Evolutionary conservation across 148 eudicot species (phyloP).

Genomic region (Camellia lanceoleosa): DNA sequence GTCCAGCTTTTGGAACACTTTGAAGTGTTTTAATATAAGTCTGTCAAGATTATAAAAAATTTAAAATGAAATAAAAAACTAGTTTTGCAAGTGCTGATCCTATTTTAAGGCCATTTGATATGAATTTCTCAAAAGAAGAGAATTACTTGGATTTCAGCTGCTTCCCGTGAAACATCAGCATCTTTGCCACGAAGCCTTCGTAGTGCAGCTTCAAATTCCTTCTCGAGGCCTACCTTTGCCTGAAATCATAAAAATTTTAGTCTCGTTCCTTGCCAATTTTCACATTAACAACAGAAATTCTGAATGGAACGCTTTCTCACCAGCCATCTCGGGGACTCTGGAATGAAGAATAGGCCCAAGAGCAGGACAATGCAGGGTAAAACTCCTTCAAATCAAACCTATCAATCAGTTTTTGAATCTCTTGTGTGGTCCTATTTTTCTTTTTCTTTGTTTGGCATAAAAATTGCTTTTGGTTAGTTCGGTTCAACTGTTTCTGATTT

Average conservation of each 20-base stretch:
- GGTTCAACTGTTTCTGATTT: too few relatives aligned
- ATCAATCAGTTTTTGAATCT: neutral
- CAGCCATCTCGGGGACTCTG: conserved; percentile 97
- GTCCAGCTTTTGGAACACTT: conserved; percentile 49
- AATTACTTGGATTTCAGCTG: conserved; percentile 57
- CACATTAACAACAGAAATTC: neutral
- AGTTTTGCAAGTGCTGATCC: neutral
- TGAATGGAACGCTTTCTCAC: conserved; percentile 23
- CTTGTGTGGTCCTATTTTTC: neutral
- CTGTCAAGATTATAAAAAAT: conserved; percentile 21
- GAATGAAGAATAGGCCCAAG: conserved; percentile 68
- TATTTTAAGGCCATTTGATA: too few relatives aligned
- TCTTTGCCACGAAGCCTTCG: conserved; percentile 61
- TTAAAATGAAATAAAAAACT: neutral
- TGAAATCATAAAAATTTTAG: conserved; percentile 17
- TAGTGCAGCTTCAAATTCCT: conserved; percentile 56
- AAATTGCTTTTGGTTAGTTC: too few relatives aligned
- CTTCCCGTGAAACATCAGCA: conserved; percentile 62
- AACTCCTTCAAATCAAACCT: conserved; percentile 41
- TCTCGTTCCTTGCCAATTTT: neutral
- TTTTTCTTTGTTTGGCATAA: too few relatives aligned
- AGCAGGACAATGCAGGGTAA: conserved; percentile 60
- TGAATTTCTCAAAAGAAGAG: neutral
- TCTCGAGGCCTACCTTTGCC: conserved; percentile 63
- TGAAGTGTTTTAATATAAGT: conserved; percentile 40